Evolutionary conservation across 495 filamentous ascomycete species (phyloP).

Genomic region (Penicillium chermesinum): DNA sequence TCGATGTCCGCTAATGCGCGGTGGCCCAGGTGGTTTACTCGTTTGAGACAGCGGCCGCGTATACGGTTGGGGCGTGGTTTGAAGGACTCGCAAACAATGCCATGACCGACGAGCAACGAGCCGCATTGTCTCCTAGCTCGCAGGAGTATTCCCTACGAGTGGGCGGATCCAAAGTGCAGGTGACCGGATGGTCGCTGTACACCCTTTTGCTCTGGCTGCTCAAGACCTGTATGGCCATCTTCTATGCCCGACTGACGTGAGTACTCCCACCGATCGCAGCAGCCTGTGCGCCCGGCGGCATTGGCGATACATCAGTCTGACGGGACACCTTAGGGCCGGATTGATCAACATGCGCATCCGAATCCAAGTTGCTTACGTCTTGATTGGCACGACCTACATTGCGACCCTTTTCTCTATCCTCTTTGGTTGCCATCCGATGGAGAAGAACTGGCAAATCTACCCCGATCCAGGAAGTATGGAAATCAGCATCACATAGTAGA

Average conservation of each 20-base stretch:
- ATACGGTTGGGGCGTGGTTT: constrained; percentile 44
- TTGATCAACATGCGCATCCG: constrained; percentile 43
- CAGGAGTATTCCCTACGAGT: constrained; percentile 46
- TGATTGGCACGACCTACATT: constrained; percentile 51
- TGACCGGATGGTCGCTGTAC: constrained; percentile 54
- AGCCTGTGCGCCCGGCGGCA: neutral
- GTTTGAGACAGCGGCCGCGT: constrained; percentile 43
- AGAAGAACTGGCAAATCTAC: constrained; percentile 55
- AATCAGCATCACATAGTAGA: neutral
- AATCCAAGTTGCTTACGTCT: constrained; percentile 47
- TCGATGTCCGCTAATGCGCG: constrained; percentile 1
- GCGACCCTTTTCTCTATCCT: constrained; percentile 49
- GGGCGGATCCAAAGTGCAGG: constrained; percentile 53
- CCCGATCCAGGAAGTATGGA: constrained; percentile 49
- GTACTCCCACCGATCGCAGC: too few species aligned
- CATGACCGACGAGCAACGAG: constrained; percentile 48
- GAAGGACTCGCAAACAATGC: constrained; percentile 49
- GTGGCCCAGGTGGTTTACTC: constrained; percentile 32
- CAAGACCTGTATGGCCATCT: constrained; percentile 55
- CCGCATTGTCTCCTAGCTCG: constrained; percentile 35
- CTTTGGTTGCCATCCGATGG: constrained; percentile 47
- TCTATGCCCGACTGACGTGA: constrained; percentile 59
- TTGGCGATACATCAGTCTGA: constrained; percentile 4
- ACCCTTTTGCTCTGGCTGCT: constrained; percentile 53
- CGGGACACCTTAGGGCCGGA: constrained; percentile 32